Conservation (phyloP, 208 protist species). For the Acanthamoeba triangularis region DNA sequence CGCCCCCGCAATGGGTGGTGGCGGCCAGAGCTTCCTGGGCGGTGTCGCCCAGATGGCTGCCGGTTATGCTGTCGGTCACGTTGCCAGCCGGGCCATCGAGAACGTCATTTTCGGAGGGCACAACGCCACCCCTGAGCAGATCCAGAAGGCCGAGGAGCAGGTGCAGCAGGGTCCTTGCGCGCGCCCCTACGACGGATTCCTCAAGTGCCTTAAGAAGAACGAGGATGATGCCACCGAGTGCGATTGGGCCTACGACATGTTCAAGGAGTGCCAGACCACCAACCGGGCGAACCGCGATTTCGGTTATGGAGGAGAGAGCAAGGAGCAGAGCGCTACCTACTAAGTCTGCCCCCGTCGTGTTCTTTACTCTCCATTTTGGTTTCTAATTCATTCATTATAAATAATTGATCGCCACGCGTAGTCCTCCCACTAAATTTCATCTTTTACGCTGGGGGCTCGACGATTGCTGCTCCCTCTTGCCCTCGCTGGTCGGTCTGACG, state of each 20-base stretch:
- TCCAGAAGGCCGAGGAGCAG: slow-evolving; percentile 69
- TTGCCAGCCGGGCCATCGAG: slow-evolving; percentile 59
- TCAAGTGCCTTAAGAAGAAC: slow-evolving; percentile 52
- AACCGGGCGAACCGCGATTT: slow-evolving; percentile 38
- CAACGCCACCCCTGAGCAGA: slow-evolving; percentile 62
- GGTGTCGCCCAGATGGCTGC: slow-evolving; percentile 35
- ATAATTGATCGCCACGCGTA: neutral
- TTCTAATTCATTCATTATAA: slow-evolving; percentile 35
- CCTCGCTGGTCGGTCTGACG: neutral
- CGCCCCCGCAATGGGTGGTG: neutral
- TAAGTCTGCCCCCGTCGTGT: neutral
- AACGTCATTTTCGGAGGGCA: slow-evolving; percentile 65
- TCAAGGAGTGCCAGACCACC: slow-evolving; percentile 74
- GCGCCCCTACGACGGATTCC: slow-evolving; percentile 62
- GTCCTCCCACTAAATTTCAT: neutral
- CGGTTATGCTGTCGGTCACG: slow-evolving; percentile 71
- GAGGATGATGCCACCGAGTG: slow-evolving; percentile 72
- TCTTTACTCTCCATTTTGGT: neutral
- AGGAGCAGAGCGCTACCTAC: slow-evolving; percentile 71
- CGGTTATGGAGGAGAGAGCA: slow-evolving; percentile 9
- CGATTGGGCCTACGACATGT: slow-evolving; percentile 76
- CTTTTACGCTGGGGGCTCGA: neutral
- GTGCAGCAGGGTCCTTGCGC: slow-evolving; percentile 67
- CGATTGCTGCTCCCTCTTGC: neutral
- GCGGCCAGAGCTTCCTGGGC: slow-evolving; percentile 18